Evolutionary conservation across 2,329 filamentous ascomycete genomes (phyloP).

Genomic region (Colletotrichum agaves): DNA sequence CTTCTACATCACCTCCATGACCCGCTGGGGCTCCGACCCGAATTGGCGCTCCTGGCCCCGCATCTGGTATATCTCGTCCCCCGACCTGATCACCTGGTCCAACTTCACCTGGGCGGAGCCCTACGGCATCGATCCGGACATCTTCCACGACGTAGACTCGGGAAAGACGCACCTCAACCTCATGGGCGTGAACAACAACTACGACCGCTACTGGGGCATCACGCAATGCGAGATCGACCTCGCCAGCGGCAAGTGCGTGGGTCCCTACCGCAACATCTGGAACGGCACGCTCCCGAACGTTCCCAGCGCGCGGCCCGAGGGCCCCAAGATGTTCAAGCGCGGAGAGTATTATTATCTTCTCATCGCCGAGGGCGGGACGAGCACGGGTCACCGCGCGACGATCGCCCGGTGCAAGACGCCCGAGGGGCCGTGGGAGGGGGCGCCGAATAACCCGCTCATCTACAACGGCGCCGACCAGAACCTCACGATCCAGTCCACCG

Average conservation of each 20-base stretch:
- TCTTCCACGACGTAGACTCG: slow-evolving; percentile 36
- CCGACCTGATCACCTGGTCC: slow-evolving; percentile 41
- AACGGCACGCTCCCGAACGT: slow-evolving; percentile 40
- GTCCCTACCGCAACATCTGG: slow-evolving; percentile 40
- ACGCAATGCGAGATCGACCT: slow-evolving; percentile 41
- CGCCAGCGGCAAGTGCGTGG: slow-evolving; percentile 36
- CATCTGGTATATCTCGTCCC: slow-evolving; percentile 41
- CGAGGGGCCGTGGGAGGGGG: slow-evolving; percentile 53
- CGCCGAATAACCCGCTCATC: slow-evolving; percentile 51
- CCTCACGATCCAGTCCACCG: slow-evolving; percentile 39
- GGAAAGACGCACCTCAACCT: slow-evolving; percentile 39
- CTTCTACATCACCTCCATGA: slow-evolving; percentile 46
- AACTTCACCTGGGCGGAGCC: slow-evolving; percentile 29
- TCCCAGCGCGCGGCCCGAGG: slow-evolving; percentile 38
- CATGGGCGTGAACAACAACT: slow-evolving; percentile 41
- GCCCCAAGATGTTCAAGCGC: slow-evolving; percentile 33
- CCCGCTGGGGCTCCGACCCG: slow-evolving; percentile 49
- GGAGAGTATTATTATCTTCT: slow-evolving; percentile 28
- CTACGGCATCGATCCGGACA: slow-evolving; percentile 32
- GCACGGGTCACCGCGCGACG: slow-evolving; percentile 55
- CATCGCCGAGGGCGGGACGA: slow-evolving; percentile 44
- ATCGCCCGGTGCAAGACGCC: slow-evolving; percentile 48
- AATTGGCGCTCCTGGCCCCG: slow-evolving; percentile 51
- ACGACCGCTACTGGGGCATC: slow-evolving; percentile 42
- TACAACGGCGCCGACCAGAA: slow-evolving; percentile 39